phyloP scores from a whole-genome alignment of 208 protist genomes.

The Crithidia sp. region DNA sequence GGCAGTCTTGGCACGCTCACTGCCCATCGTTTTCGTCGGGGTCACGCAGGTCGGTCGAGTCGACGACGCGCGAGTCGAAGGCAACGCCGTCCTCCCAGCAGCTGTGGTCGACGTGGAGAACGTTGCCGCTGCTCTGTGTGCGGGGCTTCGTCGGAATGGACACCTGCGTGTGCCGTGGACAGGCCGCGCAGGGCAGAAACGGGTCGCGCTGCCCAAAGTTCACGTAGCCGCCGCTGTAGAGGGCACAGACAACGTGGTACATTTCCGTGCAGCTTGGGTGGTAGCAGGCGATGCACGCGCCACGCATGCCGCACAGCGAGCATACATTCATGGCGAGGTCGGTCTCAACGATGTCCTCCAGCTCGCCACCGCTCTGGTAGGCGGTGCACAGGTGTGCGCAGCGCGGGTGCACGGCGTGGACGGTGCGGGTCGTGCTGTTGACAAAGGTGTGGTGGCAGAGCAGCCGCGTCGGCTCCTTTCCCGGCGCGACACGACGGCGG shows the following conservation, averaged over 20 bases:
- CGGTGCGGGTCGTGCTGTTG: conserved; percentile 45
- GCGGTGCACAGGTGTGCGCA: conserved; percentile 82
- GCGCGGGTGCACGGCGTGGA: conserved; percentile 82
- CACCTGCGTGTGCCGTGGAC: conserved; percentile 84
- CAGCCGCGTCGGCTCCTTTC: conserved; percentile 44
- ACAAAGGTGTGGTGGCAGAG: conserved; percentile 73
- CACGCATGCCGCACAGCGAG: conserved; percentile 65
- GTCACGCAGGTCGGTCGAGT: conserved; percentile 78
- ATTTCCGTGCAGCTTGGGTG: conserved; percentile 85
- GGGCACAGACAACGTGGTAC: conserved; percentile 82
- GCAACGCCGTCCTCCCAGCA: conserved; percentile 83
- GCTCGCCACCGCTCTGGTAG: conserved; percentile 69
- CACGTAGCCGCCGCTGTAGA: conserved; percentile 83
- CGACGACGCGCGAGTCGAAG: conserved; percentile 85
- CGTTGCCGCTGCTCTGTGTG: conserved; percentile 14
- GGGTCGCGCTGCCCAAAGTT: conserved; percentile 90
- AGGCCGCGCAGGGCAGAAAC: conserved; percentile 78
- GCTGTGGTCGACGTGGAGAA: conserved; percentile 54
- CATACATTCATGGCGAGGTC: conserved; percentile 68
- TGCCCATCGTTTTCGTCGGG: conserved; percentile 80
- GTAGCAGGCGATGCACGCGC: conserved; percentile 81
- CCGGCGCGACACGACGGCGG: conserved; percentile 24
- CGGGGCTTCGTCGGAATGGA: conserved; percentile 21
- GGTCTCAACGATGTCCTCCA: conserved; percentile 77
- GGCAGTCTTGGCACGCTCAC: neutral